Evolutionary conservation across 2,329 filamentous ascomycete genomes (phyloP).

Genomic region (Dothideomycetidae sp.): DNA sequence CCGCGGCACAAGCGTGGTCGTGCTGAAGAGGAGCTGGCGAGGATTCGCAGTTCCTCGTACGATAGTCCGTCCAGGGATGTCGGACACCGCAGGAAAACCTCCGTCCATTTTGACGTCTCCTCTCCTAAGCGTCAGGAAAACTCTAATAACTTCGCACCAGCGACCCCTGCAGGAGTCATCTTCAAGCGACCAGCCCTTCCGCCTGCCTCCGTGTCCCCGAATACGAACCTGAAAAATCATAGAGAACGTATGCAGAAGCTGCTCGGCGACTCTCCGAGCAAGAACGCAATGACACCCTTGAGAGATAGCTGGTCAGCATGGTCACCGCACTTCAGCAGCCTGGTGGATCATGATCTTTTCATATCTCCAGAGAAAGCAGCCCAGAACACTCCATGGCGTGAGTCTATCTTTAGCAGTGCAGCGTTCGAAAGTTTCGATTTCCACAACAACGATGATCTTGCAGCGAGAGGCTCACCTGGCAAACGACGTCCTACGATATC

Average conservation of each 20-base stretch:
- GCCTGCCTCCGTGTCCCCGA: slow-evolving; percentile 73
- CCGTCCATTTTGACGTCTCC: slow-evolving; percentile 36
- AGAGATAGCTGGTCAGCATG: slow-evolving; percentile 41
- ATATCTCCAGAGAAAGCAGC: slow-evolving; percentile 19
- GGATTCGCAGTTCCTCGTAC: slow-evolving; percentile 80
- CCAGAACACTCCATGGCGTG: slow-evolving; percentile 22
- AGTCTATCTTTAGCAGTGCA: slow-evolving; percentile 25
- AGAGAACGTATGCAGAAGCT: slow-evolving; percentile 68
- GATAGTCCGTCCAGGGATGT: slow-evolving; percentile 66
- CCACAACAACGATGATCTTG: slow-evolving; percentile 24
- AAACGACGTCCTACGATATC: slow-evolving; percentile 52
- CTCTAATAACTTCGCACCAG: slow-evolving; percentile 50
- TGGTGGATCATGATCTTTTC: slow-evolving; percentile 12
- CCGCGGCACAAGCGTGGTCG: slow-evolving; percentile 69
- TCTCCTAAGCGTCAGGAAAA: slow-evolving; percentile 51
- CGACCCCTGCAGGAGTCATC: slow-evolving; percentile 65
- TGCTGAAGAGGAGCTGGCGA: slow-evolving; percentile 89
- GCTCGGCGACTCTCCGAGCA: slow-evolving; percentile 58
- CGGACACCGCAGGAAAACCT: slow-evolving; percentile 17
- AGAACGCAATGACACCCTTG: slow-evolving; percentile 35
- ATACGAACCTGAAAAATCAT: slow-evolving; percentile 81
- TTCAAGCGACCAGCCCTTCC: slow-evolving; percentile 53
- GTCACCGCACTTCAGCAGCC: slow-evolving; percentile 52
- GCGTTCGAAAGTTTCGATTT: slow-evolving; percentile 50
- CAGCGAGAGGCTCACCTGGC: slow-evolving; percentile 48